Conservation (phyloP, 352 stramenopile genomes). For the Phytophthora boehmeriae region DNA sequence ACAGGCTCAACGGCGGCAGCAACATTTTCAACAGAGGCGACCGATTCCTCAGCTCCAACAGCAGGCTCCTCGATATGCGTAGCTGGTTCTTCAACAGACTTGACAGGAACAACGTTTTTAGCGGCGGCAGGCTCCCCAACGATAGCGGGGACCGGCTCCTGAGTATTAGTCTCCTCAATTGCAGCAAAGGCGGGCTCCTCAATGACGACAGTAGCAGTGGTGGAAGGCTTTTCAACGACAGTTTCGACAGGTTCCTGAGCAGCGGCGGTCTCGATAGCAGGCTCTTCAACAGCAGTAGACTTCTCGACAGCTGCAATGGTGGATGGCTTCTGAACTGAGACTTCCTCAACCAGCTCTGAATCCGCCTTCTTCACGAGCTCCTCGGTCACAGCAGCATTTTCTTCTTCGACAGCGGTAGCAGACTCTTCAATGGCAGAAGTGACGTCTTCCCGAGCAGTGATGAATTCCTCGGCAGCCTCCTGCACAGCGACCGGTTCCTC, state of each 20-base stretch:
- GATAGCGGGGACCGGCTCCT: slow-evolving; percentile 1
- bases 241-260: slow-evolving; percentile 1
- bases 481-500: neutral
- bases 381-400: slow-evolving; percentile 1
- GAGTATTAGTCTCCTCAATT: slow-evolving; percentile 1
- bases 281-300: slow-evolving; percentile 1
- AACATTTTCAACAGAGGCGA: neutral
- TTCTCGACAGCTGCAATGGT: too few species aligned
- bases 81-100: slow-evolving; percentile 6
- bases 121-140: neutral
- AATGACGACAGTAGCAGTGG: neutral
- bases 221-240: neutral
- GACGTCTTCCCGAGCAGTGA: neutral
- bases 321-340: neutral
- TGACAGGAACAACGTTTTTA: neutral
- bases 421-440: slow-evolving; percentile 4
- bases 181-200: neutral
- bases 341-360: neutral
- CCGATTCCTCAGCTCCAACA: neutral
- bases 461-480: slow-evolving; percentile 3
- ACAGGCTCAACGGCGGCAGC: neutral
- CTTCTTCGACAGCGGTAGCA: slow-evolving; percentile 7
- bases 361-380: neutral
- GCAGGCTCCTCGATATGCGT: neutral
- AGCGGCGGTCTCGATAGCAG: neutral